Evolutionary conservation across 2,329 filamentous ascomycete species (phyloP), one percentile per base, ranked within the genome.

Genomic region (Calonectria pteridis): DNA sequence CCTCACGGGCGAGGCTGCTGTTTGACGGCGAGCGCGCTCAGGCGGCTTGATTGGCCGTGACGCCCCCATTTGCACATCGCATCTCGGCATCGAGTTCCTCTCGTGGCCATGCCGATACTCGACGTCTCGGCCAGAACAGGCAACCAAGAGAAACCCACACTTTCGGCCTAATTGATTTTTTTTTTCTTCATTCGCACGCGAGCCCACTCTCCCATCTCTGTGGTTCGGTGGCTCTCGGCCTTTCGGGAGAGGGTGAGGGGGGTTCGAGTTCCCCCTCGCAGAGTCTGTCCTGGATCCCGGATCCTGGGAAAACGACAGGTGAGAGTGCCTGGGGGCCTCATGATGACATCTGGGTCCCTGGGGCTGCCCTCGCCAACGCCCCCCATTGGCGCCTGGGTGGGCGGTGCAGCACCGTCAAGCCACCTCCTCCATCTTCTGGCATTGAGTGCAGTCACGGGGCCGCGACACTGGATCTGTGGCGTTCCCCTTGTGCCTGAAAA

Each of bases 211-310:
- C 50, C 50, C 69, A 62, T 40, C 29, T 64, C 28, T 62, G 26
- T 67, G 69, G 64, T 67, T 68, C 64, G 70, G 69, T 67, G 68
- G 55, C 50, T 16, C 35, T 72, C 69, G 64, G 65, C 40, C 53
- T 53, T 43, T 65, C 66, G 46, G 49, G 28, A 10, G 53, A 33
- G 49, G 40, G 55, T 23, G 43, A 46, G 53, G 53, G 59, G 37
- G 18, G 40, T 64, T 64, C 26, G 37, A 59, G 65, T 20, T 31
- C 35, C 55, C 40, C 31, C 46, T 64, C 59, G 33, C 29, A 33
- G 18, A 49, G 59, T 46, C 40, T 64, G 37, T 46, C 59, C 59
- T 49, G 26, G 43, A 67, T 43, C 69, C 69, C 43, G 33, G 69
- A 72, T 63, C 63, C 55, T 55, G 46, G 46, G 64, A 26, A 31